Evolutionary conservation across 495 filamentous ascomycete species (phyloP), one percentile per base, ranked within the genome.

Genomic region (Talaromyces ruber): DNA sequence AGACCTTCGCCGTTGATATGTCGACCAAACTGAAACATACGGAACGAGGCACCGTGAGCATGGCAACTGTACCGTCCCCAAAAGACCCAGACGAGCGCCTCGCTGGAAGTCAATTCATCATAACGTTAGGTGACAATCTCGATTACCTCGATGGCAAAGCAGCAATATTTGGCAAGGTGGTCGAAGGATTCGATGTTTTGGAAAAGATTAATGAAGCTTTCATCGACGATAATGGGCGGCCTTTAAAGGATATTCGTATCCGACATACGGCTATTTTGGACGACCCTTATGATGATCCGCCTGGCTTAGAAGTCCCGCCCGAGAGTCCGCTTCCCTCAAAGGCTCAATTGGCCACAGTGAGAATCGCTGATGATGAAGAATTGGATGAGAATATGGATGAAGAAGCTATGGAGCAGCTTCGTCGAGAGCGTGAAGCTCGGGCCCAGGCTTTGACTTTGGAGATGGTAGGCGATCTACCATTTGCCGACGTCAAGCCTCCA

Each of bases 401-500:
- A 55, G 89, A 89, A 62, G 81, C 84, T 25, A 80, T 89, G 57
- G 94, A 97, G 70, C 89, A 85, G 70, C 77, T 84, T 57, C 86
- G 93, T 28, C 86, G 91, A 39, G 93, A 97, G 69, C 85, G 93
- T 28, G 94, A 98, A 70, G 95, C 95, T 2, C 85, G 91, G 62
- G 94, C 94, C 4, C 94, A 98, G 70, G 94, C 94, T 2, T 72
- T 98, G 64, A 98, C 94, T 0, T 79, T 98, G 47, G 94, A 98
- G 72, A 97, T 98, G 88, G 92, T 98, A 71, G 94, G 94, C 24
- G 94, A 98, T 73, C 81, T 98, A 61, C 95, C 94, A 11, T 98
- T 97, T 71, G 94, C 94, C 61, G 94, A 98, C 74, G 93, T 98
- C 71, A 97, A 95, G 64, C 94, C 94, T 6, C 94, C 94, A 1